These are phyloP conservation scores for Anthracocystis walkeri DNA, from an alignment of 1,284 basidiomycete genomes.

Conservation along the genomic window DNA sequence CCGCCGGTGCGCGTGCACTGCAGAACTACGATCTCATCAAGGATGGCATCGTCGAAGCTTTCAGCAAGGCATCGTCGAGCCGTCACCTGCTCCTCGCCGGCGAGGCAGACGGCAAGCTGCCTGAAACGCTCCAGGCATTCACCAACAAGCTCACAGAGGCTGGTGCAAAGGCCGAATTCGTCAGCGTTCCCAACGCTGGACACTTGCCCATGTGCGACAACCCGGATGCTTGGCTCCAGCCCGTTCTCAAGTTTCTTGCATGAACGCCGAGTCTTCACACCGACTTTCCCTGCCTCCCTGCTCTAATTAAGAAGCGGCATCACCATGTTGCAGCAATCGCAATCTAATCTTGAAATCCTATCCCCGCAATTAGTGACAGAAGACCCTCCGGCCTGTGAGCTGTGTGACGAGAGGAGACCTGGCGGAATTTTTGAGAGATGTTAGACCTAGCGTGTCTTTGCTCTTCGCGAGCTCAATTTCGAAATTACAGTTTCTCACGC, in stretches of 20 bases:
- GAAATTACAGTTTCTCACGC: neutral
- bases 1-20: constrained; percentile 69
- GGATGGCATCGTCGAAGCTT: constrained; percentile 62
- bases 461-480: neutral
- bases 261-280: neutral
- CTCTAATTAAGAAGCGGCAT: neutral
- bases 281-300: neutral
- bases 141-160: constrained; percentile 62
- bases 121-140: constrained; percentile 67
- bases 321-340: neutral
- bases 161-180: constrained; percentile 65
- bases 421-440: neutral
- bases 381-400: neutral
- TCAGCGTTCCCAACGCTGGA: constrained; percentile 67
- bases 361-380: neutral
- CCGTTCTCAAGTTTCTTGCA: constrained; percentile 40
- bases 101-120: constrained; percentile 70
- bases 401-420: neutral
- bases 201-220: constrained; percentile 71
- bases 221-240: constrained; percentile 59
- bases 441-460: neutral
- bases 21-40: constrained; percentile 71
- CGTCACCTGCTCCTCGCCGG: constrained; percentile 70
- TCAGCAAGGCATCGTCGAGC: constrained; percentile 34
- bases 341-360: neutral